Conservation (phyloP, 1,284 basidiomycete genomes). For the Ganoderma leucocontextum region DNA sequence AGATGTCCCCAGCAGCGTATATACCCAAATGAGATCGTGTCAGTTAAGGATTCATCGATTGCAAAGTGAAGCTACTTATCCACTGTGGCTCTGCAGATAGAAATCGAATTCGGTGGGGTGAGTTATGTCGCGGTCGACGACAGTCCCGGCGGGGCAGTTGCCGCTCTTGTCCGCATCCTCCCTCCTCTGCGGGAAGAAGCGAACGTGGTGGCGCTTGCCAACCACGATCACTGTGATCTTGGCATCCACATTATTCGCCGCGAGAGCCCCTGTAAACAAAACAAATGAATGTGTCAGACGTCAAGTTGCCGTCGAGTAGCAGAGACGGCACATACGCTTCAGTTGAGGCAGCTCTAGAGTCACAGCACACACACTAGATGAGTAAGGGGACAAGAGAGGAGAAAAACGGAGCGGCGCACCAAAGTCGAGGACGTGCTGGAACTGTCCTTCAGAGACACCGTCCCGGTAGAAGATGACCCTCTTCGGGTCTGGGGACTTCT, state of each 20-base stretch:
- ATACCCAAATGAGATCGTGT: constrained; percentile 27
- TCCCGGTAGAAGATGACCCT: constrained; percentile 82
- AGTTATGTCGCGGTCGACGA: constrained; percentile 74
- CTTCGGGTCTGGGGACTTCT: constrained; percentile 60
- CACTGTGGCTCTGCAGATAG: constrained; percentile 81
- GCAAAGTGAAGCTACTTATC: constrained; percentile 38
- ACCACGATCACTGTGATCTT: constrained; percentile 81
- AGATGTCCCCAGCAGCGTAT: constrained; percentile 55
- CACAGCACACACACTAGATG: background rate
- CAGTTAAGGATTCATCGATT: constrained; percentile 14
- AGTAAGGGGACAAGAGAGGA: constrained; percentile 15
- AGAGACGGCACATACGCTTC: constrained; percentile 51
- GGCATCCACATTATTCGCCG: constrained; percentile 42
- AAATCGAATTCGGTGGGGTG: constrained; percentile 85
- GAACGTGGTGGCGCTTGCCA: constrained; percentile 80
- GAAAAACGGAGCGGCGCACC: constrained; percentile 47
- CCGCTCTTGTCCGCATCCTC: constrained; percentile 68
- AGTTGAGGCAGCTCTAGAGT: constrained; percentile 62
- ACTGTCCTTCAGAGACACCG: constrained; percentile 85
- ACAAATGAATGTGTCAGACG: constrained; percentile 4
- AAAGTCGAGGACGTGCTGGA: constrained; percentile 68
- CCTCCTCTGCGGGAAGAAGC: constrained; percentile 72
- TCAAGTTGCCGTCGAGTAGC: background rate
- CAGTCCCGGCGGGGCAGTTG: constrained; percentile 79
- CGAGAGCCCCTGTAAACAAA: constrained; percentile 48